Evolutionary conservation across 108 stramenopile species (phyloP), one percentile per base, ranked within the genome.

Genomic region (Hondaea fermentalgiana): DNA sequence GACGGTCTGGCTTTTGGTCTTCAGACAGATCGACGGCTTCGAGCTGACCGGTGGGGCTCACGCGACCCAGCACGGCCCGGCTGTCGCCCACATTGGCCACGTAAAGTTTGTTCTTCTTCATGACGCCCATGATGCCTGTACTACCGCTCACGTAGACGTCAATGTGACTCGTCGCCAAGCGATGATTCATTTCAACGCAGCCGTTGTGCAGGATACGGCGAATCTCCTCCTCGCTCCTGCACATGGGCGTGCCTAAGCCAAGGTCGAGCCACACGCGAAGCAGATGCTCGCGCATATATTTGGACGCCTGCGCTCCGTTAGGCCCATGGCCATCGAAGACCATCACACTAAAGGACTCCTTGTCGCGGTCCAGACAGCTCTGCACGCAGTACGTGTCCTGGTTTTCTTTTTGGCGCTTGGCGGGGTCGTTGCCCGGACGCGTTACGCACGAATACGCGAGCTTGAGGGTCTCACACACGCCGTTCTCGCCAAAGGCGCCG

Each of bases 41-140:
- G 45, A 88, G 21, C 23, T 5, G 44, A 3, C 72, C 23, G 19
- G n/a, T 14, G 57, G 72, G n/a, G 29, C 57, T 57, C 35, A 45
- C 10, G 21, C 89, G 58, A 72, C 97, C 97, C 55, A 98, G 71
- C 60, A 99, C 95, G 28, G 97, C 96, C 6, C 97, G 95, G 87
- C 95, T 96, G 91, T 98, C 98, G 29, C 99, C 99, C 3, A 98
- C 99, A 90, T 99, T 99, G 88, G 95, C 95, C 60, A 98, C 96
- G 44, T 96, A 95, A 23, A 98, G 88, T 43, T 92, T 93, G 53
- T 92, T 91, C 5, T 95, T 97, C 8, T 95, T 91, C 44, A 98
- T 51, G 5, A 98, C 94, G 43, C 95, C 95, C 5, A 97, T 96
- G 58, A 98, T 93, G 16, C 97, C 95, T 1, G 99, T 99, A 89